Evolutionary conservation across 371 early-diverging fungal species (phyloP).

Genomic region (Circinella umbellata): DNA sequence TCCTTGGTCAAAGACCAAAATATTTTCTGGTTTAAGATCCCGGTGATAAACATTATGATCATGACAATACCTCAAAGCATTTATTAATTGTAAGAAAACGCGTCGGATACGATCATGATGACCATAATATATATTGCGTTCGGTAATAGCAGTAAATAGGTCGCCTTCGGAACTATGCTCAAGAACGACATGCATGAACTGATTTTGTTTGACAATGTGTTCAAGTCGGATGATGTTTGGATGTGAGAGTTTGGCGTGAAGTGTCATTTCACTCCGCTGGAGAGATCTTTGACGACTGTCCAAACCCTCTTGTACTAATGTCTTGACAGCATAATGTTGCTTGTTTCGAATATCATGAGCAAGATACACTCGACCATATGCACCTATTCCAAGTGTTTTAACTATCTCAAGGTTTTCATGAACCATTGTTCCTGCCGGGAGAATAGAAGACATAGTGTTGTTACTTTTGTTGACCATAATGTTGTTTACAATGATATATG

Average conservation of each 20-base stretch:
- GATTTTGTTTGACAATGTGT: constrained; percentile 58
- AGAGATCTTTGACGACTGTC: constrained; percentile 35
- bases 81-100: constrained; percentile 60
- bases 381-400: constrained; percentile 69
- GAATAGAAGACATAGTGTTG: constrained; percentile 26
- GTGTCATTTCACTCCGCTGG: constrained; percentile 70
- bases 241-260: constrained; percentile 72
- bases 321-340: constrained; percentile 67
- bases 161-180: constrained; percentile 76
- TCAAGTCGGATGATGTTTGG: constrained; percentile 73
- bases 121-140: constrained; percentile 53
- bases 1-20: constrained; percentile 56
- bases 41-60: constrained; percentile 64
- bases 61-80: constrained; percentile 65
- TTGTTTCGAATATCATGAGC: constrained; percentile 47
- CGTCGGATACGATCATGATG: constrained; percentile 50
- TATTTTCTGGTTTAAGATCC: constrained; percentile 81
- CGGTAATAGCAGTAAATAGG: constrained; percentile 69
- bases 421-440: constrained; percentile 38
- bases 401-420: constrained; percentile 37
- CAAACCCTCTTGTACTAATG: constrained; percentile 50
- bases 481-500: background rate
- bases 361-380: constrained; percentile 75
- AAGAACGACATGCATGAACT: constrained; percentile 71
- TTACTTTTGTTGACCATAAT: background rate